These are phyloP conservation scores for Exophiala dermatitidis DNA, from an alignment of 2,329 filamentous ascomycete genomes.

Conservation along the genomic window DNA sequence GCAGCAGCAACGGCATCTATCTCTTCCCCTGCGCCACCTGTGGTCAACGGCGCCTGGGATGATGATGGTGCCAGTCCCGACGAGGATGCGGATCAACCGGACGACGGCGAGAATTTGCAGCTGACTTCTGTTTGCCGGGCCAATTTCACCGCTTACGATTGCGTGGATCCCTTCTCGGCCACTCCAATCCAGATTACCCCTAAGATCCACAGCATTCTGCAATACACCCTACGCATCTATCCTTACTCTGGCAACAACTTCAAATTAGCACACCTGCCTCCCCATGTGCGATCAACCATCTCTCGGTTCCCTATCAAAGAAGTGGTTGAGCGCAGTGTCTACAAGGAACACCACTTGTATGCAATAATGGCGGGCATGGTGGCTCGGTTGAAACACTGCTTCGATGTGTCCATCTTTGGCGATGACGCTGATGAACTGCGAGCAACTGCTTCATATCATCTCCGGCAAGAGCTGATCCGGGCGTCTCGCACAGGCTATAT, in stretches of 20 bases:
- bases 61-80: background rate
- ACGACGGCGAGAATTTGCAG: slow-evolving; percentile 11
- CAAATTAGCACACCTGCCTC: slow-evolving; percentile 19
- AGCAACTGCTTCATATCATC: slow-evolving; percentile 11
- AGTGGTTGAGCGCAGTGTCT: slow-evolving; percentile 19
- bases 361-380: slow-evolving; percentile 19
- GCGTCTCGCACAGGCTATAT: slow-evolving; percentile 13
- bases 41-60: background rate
- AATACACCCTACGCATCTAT: slow-evolving; percentile 17
- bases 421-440: slow-evolving; percentile 10
- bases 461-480: slow-evolving; percentile 17
- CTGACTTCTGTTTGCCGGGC: slow-evolving; percentile 13
- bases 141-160: slow-evolving; percentile 17
- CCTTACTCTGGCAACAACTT: slow-evolving; percentile 23
- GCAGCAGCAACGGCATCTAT: background rate
- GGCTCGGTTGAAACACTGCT: slow-evolving; percentile 20
- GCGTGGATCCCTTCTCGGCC: slow-evolving; percentile 20
- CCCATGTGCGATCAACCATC: slow-evolving; percentile 18
- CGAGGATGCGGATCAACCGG: background rate
- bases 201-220: slow-evolving; percentile 18
- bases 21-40: background rate
- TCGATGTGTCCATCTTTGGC: slow-evolving; percentile 1
- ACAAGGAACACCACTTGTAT: slow-evolving; percentile 22
- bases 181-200: slow-evolving; percentile 15
- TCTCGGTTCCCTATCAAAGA: slow-evolving; percentile 19